These are phyloP conservation scores for Mortierella sp. DNA, from an alignment of 371 early-diverging fungal genomes.

Conservation along the genomic window DNA sequence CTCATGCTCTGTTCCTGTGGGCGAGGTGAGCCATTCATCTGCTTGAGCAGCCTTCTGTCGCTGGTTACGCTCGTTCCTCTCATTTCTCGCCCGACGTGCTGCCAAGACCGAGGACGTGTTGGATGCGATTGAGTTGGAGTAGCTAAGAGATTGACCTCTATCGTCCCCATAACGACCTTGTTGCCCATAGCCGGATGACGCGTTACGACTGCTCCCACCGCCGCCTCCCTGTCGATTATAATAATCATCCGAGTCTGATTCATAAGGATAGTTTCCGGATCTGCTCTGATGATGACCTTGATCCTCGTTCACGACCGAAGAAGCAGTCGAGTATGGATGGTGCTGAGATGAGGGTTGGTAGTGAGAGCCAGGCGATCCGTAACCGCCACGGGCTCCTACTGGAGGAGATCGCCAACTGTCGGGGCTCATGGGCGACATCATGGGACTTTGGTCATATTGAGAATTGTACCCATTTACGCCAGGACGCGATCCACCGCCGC, in stretches of 20 bases:
- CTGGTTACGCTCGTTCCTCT: conserved; percentile 20
- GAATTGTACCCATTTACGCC: conserved; percentile 15
- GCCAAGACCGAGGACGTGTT: conserved; percentile 44
- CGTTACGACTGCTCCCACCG: too few relatives aligned
- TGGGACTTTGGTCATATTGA: conserved; percentile 47
- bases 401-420: conserved; percentile 54
- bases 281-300: conserved; percentile 17
- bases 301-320: conserved; percentile 44
- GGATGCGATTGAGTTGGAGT: conserved; percentile 40
- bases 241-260: conserved; percentile 50
- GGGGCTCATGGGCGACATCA: conserved; percentile 43
- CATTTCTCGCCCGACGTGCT: conserved; percentile 36
- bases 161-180: conserved; percentile 16
- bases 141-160: conserved; percentile 19
- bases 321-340: conserved; percentile 12
- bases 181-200: conserved; percentile 7
- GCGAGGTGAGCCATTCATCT: conserved; percentile 50
- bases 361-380: conserved; percentile 13
- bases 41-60: conserved; percentile 18
- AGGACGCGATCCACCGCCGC: conserved; percentile 7
- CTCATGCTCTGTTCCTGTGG: conserved; percentile 41
- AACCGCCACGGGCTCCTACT: conserved; percentile 47
- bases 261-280: conserved; percentile 17
- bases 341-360: conserved; percentile 19
- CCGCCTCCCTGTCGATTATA: conserved; percentile 33